Evolutionary conservation across 768 basidiomycete species (phyloP), one percentile per base, ranked within the genome.

Genomic region (Arthromyces matolae): DNA sequence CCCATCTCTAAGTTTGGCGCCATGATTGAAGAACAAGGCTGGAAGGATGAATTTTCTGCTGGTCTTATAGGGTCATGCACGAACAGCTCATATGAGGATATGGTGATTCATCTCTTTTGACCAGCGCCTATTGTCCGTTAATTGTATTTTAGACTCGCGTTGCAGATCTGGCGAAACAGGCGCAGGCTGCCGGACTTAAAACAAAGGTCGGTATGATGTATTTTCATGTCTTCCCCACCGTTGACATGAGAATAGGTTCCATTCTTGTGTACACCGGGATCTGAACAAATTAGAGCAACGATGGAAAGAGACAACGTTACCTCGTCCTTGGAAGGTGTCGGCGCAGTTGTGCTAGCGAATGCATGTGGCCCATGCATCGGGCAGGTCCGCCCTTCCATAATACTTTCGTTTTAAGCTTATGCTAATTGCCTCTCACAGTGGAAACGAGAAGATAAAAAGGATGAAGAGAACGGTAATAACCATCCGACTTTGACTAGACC

Each of bases 281-380:
- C 92, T 28, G 96, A 99, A 62, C 89, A 96, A 60, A 97, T 99
- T 56, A 81, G 95, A 39, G 96, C 96, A 1, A 99, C 96, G 0
- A 93, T 98, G 73, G 93, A 97, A 68, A 83, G 94, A 28, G 96
- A 99, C 63, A 78, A 86, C 24, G 78, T 98, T 36, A 96, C 92
- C 20, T 73, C 78, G 10, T 77, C 79, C 28, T 71, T 99, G 33
- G 78, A 95, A 65, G 83, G 83, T 57, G 88, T 97, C 43, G 96
- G 96, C n/a, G 96, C 89, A 2, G 76, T 85, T 42, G 95, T 99
- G 19, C 75, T 99, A 28, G 94, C 96, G 5, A 99, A 99, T 65
- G 96, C 96, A 3, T 99, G 96, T 57, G 96, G 96, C 42, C 96
- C 96, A 20, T 99, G 96, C 64, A 99, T 98, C 57, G 96, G 96